Conservation (phyloP, 208 protist genomes). For the Acanthamoeba royreba region DNA sequence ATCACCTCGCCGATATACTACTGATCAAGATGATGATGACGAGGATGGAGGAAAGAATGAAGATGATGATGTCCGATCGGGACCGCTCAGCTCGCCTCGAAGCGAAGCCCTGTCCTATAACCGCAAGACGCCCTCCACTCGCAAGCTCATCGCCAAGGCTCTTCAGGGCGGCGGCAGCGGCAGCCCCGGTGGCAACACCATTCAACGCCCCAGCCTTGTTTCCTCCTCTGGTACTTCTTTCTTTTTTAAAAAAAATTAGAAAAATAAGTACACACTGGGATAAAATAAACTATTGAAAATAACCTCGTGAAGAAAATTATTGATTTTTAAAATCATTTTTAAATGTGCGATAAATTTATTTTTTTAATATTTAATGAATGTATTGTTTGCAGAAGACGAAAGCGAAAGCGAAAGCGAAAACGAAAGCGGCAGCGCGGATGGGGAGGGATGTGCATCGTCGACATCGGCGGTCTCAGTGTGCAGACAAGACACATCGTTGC, state of each 20-base stretch:
- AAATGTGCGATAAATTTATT: no score
- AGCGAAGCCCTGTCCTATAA: not conserved
- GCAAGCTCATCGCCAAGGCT: not conserved
- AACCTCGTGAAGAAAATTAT: no score
- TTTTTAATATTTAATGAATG: not conserved
- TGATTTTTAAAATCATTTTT: no score
- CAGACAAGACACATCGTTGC: no score
- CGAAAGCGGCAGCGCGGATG: not conserved
- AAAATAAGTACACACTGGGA: no score
- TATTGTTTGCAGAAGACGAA: not conserved
- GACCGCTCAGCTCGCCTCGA: no score
- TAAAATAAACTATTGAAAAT: no score
- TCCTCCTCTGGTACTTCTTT: not conserved
- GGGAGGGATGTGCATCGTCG: not conserved
- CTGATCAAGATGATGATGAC: no score
- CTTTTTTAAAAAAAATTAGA: not conserved
- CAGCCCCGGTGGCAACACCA: not conserved
- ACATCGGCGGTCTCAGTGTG: not conserved
- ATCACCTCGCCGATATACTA: no score
- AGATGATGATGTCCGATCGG: no score
- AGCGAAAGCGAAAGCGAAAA: not conserved
- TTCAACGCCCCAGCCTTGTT: not conserved
- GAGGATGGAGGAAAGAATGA: no score
- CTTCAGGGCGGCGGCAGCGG: not conserved
- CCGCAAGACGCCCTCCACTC: not conserved